phyloP scores from a whole-genome alignment of 148 eudicot species.

The Arbutus unedo region DNA sequence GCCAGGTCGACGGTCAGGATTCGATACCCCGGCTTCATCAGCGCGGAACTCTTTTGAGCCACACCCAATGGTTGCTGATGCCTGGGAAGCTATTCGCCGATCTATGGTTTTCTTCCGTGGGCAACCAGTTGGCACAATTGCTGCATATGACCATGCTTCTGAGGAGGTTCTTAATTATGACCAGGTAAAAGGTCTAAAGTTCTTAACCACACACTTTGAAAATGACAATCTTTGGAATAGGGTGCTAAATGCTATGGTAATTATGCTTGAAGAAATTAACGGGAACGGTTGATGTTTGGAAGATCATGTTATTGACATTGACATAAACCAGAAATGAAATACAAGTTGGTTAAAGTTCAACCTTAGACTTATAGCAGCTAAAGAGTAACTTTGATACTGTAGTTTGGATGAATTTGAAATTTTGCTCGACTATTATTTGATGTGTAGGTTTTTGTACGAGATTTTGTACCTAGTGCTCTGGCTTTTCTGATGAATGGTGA shows the following conservation, averaged over 20 bases:
- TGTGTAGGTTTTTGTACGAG: constrained; percentile 89
- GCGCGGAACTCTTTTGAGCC: constrained; percentile 90
- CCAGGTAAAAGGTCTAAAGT: constrained; percentile 45
- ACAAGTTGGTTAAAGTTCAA: not conserved
- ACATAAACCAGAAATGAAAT: not conserved
- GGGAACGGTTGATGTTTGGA: not conserved
- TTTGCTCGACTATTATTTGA: constrained; percentile 1
- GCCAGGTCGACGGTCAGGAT: constrained; percentile 79
- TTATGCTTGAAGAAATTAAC: not conserved
- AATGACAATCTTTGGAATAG: not conserved
- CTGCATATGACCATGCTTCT: constrained; percentile 92
- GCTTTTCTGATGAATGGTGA: constrained; percentile 98
- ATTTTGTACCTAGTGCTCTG: constrained; percentile 98
- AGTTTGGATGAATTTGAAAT: not conserved
- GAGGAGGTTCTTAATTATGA: constrained; percentile 97
- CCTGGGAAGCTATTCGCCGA: constrained; percentile 95
- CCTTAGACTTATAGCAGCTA: not conserved
- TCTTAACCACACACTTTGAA: not conserved
- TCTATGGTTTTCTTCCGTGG: constrained; percentile 72
- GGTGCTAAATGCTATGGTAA: not conserved
- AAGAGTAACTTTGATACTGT: not conserved
- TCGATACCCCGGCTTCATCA: constrained; percentile 87
- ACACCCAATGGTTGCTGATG: constrained; percentile 99
- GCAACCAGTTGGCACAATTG: constrained; percentile 96
- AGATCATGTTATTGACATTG: not conserved